Base-by-base conservation (phyloP, 495 filamentous ascomycete genomes). In the Lasiosphaeria ovina region DNA sequence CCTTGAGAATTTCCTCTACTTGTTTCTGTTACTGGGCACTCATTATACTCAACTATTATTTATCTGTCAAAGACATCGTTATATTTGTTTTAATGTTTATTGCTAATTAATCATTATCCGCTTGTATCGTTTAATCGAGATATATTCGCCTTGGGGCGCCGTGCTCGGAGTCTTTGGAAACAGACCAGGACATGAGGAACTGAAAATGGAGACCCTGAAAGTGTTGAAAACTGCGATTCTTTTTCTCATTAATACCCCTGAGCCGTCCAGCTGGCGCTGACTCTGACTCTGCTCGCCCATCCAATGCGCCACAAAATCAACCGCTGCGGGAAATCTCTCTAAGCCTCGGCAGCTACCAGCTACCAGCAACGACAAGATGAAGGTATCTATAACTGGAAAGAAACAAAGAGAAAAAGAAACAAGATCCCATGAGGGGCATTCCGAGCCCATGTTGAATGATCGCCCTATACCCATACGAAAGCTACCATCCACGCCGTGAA, bases 401-500 rank as follows among this genome's bases (percentile, higher is more conserved):
- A 24, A 24, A 24, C 24, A 24, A 24, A 24, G 24, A 24, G 2
- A 24, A 42, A 42, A 7, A 42, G 8, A 42, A 42, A 42, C 40
- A 45, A 49, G 17, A 42, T 58, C 3, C 44, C 51, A 7, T 45
- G 50, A 55, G 33, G n/a, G 55, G 35, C 56, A 35, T 55, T 58
- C 60, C 57, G 62, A 62, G 59, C 57, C 66, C 63, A 66, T 68
- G 66, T 69, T 66, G 66, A 66, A 69, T 69, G 66, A 57, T 57
- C 50, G 58, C 61, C 63, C 54, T 58, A 49, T 61, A 52, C 56
- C 59, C 56, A 64, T 61, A 60, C 66, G 59, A 40, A 57, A 57
- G 48, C 38, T n/a, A n/a, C 44, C 44, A 47, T 1, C 44, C 38
- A 9, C 38, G 8, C 38, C 38, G 7, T 42, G 7, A 14, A 8